Evolutionary conservation across 164 flowering plant species (phyloP).

Genomic region (Pachysandra terminalis): DNA sequence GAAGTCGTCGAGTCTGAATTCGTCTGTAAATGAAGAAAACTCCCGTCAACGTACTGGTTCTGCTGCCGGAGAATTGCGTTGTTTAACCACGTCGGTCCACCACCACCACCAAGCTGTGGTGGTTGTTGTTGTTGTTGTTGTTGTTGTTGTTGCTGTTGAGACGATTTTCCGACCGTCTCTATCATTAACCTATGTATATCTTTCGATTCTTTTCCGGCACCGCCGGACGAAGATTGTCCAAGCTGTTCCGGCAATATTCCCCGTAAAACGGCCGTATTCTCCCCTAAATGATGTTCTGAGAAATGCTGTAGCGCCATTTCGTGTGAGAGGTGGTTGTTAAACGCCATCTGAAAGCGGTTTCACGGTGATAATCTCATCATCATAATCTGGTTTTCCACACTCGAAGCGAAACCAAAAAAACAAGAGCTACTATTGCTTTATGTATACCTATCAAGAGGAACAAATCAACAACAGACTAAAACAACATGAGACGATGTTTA

Average conservation of each 20-base stretch:
- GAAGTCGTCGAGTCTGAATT: constrained; percentile 27
- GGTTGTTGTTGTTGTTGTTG: too few species aligned
- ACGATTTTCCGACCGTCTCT: constrained; percentile 16
- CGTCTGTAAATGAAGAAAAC: constrained; percentile 46
- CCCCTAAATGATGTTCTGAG: constrained; percentile 24
- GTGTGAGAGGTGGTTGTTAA: constrained; percentile 34
- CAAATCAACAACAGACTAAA: too few species aligned
- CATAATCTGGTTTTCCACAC: background rate
- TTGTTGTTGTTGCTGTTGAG: constrained; percentile 18
- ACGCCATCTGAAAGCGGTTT: constrained; percentile 30
- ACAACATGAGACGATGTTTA: too few species aligned
- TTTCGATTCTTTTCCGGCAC: background rate
- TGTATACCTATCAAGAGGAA: background rate
- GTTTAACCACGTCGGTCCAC: constrained; percentile 57
- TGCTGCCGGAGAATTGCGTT: constrained; percentile 43
- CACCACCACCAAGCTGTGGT: constrained; percentile 1
- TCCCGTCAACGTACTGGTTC: constrained; percentile 20
- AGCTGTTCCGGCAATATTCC: too few species aligned
- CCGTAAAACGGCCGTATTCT: constrained; percentile 12
- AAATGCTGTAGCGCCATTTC: constrained; percentile 43
- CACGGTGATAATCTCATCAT: background rate
- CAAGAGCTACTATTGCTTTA: background rate
- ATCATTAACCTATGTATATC: background rate
- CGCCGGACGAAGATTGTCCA: too few species aligned
- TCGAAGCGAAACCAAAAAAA: background rate